Percentiles rank a stretch among this genome's conserved stretches.
Evolutionary conservation across 2,329 filamentous ascomycete species (phyloP).

Genomic region (Aspergillus japonicus): DNA sequence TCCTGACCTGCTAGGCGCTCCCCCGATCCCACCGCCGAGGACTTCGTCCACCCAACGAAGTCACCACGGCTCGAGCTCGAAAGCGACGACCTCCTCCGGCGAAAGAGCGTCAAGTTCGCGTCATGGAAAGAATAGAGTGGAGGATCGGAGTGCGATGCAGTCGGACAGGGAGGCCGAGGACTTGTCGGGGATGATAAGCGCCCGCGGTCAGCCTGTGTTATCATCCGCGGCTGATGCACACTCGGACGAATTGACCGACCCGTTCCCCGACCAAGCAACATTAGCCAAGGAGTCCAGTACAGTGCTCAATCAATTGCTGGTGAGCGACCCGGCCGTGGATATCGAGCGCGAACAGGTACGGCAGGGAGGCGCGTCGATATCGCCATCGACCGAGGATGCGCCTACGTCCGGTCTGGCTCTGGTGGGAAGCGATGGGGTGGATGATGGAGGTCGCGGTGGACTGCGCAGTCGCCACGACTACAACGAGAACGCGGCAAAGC

Average conservation of each 20-base stretch:
- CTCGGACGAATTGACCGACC: slow-evolving; percentile 49
- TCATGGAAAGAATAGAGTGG: slow-evolving; percentile 38
- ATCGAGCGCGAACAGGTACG: slow-evolving; percentile 69
- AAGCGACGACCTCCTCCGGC: slow-evolving; percentile 22
- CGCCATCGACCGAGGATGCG: slow-evolving; percentile 46
- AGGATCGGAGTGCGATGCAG: slow-evolving; percentile 42
- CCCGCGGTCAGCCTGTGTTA: slow-evolving; percentile 34
- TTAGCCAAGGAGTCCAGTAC: slow-evolving; percentile 75
- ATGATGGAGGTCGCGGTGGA: slow-evolving; percentile 39
- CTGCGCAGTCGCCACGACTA: slow-evolving; percentile 57
- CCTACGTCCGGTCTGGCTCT: slow-evolving; percentile 50
- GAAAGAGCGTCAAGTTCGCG: slow-evolving; percentile 43
- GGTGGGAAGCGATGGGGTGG: slow-evolving; percentile 52
- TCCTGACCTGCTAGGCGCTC: slow-evolving; percentile 55
- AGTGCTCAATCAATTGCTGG: slow-evolving; percentile 72
- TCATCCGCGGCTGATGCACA: slow-evolving; percentile 32
- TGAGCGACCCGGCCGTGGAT: slow-evolving; percentile 73
- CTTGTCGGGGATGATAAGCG: slow-evolving; percentile 44
- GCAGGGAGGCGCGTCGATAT: slow-evolving; percentile 57
- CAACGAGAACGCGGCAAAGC: slow-evolving; percentile 57
- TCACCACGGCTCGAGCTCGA: slow-evolving; percentile 41
- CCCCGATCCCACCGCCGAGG: slow-evolving; percentile 73
- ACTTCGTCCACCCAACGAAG: slow-evolving; percentile 71
- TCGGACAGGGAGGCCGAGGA: slow-evolving; percentile 48
- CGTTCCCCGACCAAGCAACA: slow-evolving; percentile 57